Conservation (phyloP, 495 filamentous ascomycete species). For the Neurospora sp. region DNA sequence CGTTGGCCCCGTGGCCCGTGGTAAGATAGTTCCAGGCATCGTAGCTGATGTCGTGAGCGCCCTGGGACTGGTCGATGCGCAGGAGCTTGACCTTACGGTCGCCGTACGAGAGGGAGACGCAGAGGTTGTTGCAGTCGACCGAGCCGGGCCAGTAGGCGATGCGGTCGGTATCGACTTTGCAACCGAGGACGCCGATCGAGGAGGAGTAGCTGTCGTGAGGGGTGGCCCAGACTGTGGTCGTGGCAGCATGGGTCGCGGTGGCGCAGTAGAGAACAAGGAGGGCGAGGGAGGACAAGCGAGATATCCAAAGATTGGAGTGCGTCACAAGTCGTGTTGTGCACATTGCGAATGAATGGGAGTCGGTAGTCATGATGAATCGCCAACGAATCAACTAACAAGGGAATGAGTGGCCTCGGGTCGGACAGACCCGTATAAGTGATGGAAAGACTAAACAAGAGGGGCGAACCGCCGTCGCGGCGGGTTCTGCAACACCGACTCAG, state of each 20-base stretch:
- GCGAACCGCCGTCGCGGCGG: not conserved
- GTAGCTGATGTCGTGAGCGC: constrained; percentile 40
- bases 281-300: not conserved
- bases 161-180: constrained; percentile 39
- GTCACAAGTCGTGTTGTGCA: not conserved
- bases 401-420: not conserved
- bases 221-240: constrained; percentile 36
- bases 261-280: constrained; percentile 11
- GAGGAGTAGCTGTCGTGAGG: constrained; percentile 42
- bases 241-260: constrained; percentile 15
- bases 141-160: constrained; percentile 39
- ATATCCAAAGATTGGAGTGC: not conserved
- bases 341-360: not conserved
- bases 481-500: not conserved
- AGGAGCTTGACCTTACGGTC: constrained; percentile 34
- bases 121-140: constrained; percentile 39
- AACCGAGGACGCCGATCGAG: constrained; percentile 39
- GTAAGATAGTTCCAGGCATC: constrained; percentile 42
- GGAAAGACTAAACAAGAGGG: not conserved
- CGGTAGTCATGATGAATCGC: not conserved
- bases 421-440: not conserved
- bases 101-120: constrained; percentile 32
- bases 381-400: not conserved
- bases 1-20: constrained; percentile 33
- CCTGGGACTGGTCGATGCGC: constrained; percentile 36